phyloP scores from a whole-genome alignment of 148 eudicot genomes.

The Linanthus parryae region DNA sequence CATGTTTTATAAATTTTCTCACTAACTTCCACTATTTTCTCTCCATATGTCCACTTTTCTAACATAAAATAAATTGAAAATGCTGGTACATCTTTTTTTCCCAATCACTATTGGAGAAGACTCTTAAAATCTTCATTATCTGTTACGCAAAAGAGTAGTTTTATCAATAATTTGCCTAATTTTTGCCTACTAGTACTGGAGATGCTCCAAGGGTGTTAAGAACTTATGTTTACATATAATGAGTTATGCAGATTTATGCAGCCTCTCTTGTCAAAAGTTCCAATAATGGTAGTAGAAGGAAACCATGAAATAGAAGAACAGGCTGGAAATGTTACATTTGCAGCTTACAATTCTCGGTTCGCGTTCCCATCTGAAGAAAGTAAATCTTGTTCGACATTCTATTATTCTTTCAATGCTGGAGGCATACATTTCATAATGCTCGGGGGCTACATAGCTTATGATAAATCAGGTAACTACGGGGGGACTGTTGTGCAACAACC shows the following conservation, averaged over 20 bases:
- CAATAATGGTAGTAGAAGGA: constrained; percentile 94
- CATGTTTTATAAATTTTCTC: no score
- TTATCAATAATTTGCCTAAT: no score
- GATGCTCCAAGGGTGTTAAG: no score
- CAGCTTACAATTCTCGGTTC: constrained; percentile 78
- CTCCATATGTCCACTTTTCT: no score
- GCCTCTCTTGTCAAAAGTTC: constrained; percentile 65
- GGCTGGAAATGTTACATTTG: constrained; percentile 61
- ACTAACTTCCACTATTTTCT: no score
- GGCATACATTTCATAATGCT: constrained; percentile 89
- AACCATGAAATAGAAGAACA: constrained; percentile 94
- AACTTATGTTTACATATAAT: no score
- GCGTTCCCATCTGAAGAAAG: constrained; percentile 87
- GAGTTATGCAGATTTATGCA: constrained; percentile 92
- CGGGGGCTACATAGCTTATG: constrained; percentile 75
- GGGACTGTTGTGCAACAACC: not conserved
- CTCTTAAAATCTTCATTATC: no score
- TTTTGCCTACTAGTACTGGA: no score
- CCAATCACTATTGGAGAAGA: no score
- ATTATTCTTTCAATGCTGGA: constrained; percentile 86
- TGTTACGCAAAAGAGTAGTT: no score
- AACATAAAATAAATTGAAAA: no score
- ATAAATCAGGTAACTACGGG: constrained; percentile 52
- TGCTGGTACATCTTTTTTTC: no score
- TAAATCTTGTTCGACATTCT: constrained; percentile 65